phyloP scores from a whole-genome alignment of 75 land plant species.

The Adiantum capillusveneris region DNA sequence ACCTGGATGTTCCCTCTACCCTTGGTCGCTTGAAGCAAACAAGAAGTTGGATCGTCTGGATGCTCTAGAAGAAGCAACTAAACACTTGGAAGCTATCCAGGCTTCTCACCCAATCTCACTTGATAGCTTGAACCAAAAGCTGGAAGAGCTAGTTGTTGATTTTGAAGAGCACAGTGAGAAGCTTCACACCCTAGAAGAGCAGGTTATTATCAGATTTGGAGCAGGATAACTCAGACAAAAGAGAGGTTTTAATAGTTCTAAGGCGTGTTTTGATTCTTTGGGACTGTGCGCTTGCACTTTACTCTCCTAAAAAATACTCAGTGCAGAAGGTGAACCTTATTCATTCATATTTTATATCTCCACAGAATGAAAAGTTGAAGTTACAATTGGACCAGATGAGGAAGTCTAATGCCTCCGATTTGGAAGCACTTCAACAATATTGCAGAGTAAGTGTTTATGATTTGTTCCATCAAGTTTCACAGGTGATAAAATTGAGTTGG shows the following conservation, averaged over 20 bases:
- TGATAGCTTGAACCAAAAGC: neutral
- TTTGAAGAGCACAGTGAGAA: slow-evolving; percentile 10
- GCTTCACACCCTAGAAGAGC: slow-evolving; percentile 12
- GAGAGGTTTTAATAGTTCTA: neutral
- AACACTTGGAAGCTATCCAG: neutral
- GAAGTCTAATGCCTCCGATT: slow-evolving; percentile 17
- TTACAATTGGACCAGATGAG: slow-evolving; percentile 6
- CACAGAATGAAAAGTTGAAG: slow-evolving; percentile 12
- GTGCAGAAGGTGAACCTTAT: too few species aligned
- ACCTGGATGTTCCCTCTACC: too few species aligned
- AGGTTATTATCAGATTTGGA: neutral
- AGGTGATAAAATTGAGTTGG: too few species aligned
- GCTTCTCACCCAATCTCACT: slow-evolving; percentile 3
- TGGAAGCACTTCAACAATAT: slow-evolving; percentile 25
- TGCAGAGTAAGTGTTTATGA: slow-evolving; percentile 12
- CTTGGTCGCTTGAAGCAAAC: neutral
- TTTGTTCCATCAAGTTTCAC: too few species aligned
- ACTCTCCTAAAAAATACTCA: too few species aligned
- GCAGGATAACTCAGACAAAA: neutral
- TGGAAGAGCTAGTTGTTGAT: neutral
- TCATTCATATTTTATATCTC: neutral
- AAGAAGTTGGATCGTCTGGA: neutral
- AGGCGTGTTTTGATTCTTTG: neutral
- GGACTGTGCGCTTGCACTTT: neutral
- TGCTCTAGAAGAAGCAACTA: slow-evolving; percentile 7